These are phyloP conservation scores for Thermomyces lanuginosus DNA, from an alignment of 2,329 filamentous ascomycete species.

Conservation along the genomic window DNA sequence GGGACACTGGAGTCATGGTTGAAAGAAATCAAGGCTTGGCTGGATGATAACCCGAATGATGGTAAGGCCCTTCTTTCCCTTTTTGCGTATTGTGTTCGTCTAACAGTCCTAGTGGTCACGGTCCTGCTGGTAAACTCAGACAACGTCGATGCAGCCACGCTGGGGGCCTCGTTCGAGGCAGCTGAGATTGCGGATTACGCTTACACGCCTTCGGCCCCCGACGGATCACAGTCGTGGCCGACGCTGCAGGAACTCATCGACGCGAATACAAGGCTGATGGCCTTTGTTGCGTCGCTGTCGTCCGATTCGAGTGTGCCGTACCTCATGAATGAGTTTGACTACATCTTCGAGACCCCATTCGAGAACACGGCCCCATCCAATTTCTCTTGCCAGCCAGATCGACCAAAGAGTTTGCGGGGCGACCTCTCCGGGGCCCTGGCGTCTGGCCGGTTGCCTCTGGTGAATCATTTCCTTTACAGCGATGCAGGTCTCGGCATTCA, in stretches of 20 bases:
- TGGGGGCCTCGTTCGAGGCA: constrained; percentile 38
- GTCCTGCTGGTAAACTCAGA: constrained; percentile 57
- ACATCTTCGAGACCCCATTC: constrained; percentile 56
- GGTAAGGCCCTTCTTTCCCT: too few relatives aligned
- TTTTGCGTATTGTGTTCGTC: too few relatives aligned
- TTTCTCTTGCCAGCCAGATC: constrained; percentile 57
- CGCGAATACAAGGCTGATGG: constrained; percentile 47
- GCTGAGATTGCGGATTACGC: constrained; percentile 47
- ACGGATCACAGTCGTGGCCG: constrained; percentile 43
- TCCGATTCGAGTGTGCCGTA: constrained; percentile 23
- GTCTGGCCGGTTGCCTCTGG: constrained; percentile 48
- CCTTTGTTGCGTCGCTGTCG: constrained; percentile 45
- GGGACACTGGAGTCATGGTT: constrained; percentile 52
- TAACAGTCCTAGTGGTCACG: constrained; percentile 52
- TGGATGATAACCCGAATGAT: constrained; percentile 53
- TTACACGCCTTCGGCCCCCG: constrained; percentile 37
- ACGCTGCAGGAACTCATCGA: constrained; percentile 55
- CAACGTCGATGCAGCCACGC: constrained; percentile 36
- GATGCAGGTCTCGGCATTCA: constrained; percentile 37
- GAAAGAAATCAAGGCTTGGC: constrained; percentile 47
- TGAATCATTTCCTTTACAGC: constrained; percentile 67
- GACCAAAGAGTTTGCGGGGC: constrained; percentile 40
- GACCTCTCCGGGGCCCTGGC: constrained; percentile 35
- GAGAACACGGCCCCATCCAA: constrained; percentile 44
- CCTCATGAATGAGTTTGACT: constrained; percentile 28